Base-by-base conservation (phyloP, 208 protist species). In the Trypanosoma cruzi region DNA sequence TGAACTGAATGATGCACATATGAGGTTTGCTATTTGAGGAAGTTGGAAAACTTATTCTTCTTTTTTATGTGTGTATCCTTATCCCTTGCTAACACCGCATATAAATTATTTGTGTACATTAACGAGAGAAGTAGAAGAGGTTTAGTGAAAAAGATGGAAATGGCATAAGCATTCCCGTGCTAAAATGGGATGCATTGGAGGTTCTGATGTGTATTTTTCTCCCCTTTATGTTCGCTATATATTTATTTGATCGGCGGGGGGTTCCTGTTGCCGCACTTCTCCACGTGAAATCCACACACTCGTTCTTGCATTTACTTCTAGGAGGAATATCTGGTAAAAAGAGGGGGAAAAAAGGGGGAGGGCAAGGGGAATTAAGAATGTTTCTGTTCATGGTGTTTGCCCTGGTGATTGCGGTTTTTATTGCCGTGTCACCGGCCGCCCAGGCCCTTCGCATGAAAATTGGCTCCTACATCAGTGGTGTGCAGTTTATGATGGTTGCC, bases 311-410 rank as follows among this genome's bases (percentile, higher is more conserved):
- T 40, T 49, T 49, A 13, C 16, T 49, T 6, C 20, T 49, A 6
- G 44, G 16, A 49, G 20, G 44, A 49, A 22, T 20, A 49, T 20
- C 16, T 44, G 37, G 16, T n/a, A 49, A 49, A 22, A 20, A 49
- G 16, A 22, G 44, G 11, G 5, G 44, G 20, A 20, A n/a, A n/a
- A 24, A 8, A 44, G 40, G 40, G 40, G 18, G 1, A 3, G n/a
- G 42, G n/a, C 5, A 14, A 50, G 14, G n/a, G 20, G 0, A n/a
- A 49, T 22, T 46, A 50, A 20, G 11, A 56, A 95, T 93, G 90
- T 90, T 95, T 76, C 66, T 89, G 44, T 89, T 64, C 28, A 77
- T 96, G 73, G 80, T 96, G 10, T 57, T 88, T 60, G 62, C 64
- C 18, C 46, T 92, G 31, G 34, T 93, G 44, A 48, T 90, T 36